phyloP scores from a whole-genome alignment of 1,139 yeast genomes.

The Lodderomyces metapsilosis region DNA sequence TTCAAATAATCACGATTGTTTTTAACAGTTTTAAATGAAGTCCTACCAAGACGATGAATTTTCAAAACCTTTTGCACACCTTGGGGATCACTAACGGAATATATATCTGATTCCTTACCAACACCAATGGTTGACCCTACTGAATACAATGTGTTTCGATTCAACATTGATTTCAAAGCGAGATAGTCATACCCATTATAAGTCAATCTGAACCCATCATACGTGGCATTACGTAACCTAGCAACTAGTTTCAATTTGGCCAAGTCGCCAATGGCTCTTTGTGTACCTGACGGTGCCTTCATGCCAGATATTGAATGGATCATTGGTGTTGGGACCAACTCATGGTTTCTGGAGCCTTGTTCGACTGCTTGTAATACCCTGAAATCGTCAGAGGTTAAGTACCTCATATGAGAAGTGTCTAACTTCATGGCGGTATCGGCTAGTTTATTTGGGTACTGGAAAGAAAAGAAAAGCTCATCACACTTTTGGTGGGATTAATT shows the following conservation, averaged over 20 bases:
- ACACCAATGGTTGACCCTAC: conserved; percentile 91
- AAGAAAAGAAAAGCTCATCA: conserved; percentile 3
- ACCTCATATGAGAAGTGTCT: conserved; percentile 91
- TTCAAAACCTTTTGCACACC: conserved; percentile 75
- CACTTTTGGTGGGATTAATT: not conserved
- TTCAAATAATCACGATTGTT: conserved; percentile 89
- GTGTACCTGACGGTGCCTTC: conserved; percentile 73
- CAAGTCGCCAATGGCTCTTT: conserved; percentile 75
- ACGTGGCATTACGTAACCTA: conserved; percentile 76
- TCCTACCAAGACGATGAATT: conserved; percentile 90
- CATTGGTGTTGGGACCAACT: conserved; percentile 85
- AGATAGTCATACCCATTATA: conserved; percentile 89
- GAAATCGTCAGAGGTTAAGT: conserved; percentile 86
- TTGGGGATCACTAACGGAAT: conserved; percentile 70
- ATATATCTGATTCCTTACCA: conserved; percentile 96
- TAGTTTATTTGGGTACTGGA: not conserved
- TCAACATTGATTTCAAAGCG: conserved; percentile 79
- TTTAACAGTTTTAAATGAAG: conserved; percentile 88
- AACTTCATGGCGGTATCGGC: conserved; percentile 60
- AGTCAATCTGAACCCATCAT: conserved; percentile 90
- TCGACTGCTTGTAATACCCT: conserved; percentile 87
- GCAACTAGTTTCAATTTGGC: conserved; percentile 83
- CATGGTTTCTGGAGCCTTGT: conserved; percentile 88
- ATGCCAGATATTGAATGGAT: conserved; percentile 79
- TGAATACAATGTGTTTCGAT: conserved; percentile 69